Evolutionary conservation across 148 eudicot species (phyloP).

Genomic region (Linanthus parryae): DNA sequence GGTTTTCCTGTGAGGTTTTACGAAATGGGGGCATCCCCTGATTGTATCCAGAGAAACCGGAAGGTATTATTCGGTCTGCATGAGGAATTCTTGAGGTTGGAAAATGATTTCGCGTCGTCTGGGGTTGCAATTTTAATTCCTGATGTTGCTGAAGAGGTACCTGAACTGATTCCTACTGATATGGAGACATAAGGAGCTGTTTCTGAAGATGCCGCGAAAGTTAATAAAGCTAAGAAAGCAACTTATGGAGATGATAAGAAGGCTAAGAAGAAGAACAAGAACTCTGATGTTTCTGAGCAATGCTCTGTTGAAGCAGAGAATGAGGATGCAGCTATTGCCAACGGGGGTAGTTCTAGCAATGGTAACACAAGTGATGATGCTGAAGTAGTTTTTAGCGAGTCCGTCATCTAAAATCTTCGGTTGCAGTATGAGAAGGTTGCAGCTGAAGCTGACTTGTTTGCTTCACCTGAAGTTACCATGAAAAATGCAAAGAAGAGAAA

Average conservation of each 20-base stretch:
- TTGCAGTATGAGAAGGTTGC: constrained; percentile 90
- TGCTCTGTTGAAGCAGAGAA: constrained; percentile 32
- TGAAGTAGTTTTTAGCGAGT: constrained; percentile 29
- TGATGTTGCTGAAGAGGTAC: constrained; percentile 52
- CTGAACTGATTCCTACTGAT: constrained; percentile 39
- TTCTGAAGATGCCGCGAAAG: constrained; percentile 12
- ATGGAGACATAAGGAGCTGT: constrained; percentile 15
- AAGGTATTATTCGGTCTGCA: constrained; percentile 62
- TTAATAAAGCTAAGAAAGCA: constrained; percentile 13
- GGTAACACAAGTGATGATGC: constrained; percentile 12
- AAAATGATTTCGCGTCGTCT: constrained; percentile 55
- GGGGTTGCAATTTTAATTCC: constrained; percentile 52
- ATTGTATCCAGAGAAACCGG: constrained; percentile 83
- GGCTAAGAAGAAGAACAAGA: constrained; percentile 29
- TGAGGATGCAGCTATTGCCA: constrained; percentile 13
- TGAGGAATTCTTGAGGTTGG: constrained; percentile 73
- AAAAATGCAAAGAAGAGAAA: constrained; percentile 67
- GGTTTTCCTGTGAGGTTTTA: constrained; percentile 48
- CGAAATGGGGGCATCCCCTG: constrained; percentile 51
- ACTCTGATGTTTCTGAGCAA: constrained; percentile 27
- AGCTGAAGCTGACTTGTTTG: constrained; percentile 61
- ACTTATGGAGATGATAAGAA: too few species aligned
- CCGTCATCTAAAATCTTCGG: constrained; percentile 74
- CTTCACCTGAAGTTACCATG: constrained; percentile 16
- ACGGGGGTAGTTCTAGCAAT: too few species aligned